Percentiles rank a stretch among this genome's conserved stretches.
Evolutionary conservation across 1,284 basidiomycete genomes (phyloP).

Genomic region (Phaffia rhodozyma): DNA sequence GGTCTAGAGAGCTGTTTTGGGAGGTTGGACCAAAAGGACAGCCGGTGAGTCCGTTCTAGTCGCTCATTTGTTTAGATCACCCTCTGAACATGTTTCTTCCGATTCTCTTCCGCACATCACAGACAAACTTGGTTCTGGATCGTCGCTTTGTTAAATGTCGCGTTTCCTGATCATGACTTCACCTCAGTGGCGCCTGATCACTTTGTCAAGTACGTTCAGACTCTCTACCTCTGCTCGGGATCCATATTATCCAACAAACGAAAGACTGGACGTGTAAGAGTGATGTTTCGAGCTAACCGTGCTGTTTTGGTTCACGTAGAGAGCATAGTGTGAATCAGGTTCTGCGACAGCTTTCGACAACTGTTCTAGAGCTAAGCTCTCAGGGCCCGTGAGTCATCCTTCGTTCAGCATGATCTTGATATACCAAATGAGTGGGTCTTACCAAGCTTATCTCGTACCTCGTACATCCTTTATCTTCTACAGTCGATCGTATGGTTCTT

Average conservation of each 20-base stretch:
- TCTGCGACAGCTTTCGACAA: slow-evolving; percentile 66
- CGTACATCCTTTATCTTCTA: not conserved
- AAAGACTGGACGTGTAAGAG: too few species aligned
- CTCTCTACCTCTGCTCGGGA: too few species aligned
- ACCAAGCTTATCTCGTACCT: not conserved
- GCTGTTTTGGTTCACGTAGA: slow-evolving; percentile 41
- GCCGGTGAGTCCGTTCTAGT: slow-evolving; percentile 26
- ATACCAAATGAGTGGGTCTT: slow-evolving; percentile 45
- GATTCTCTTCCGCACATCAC: not conserved
- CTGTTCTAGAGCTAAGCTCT: slow-evolving; percentile 49
- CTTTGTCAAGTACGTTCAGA: slow-evolving; percentile 44
- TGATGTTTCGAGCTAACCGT: too few species aligned
- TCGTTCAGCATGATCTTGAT: slow-evolving; percentile 50
- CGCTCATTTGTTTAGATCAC: not conserved
- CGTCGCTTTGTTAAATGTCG: slow-evolving; percentile 91
- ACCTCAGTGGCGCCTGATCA: slow-evolving; percentile 81
- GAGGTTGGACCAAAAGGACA: slow-evolving; percentile 34
- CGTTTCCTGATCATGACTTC: slow-evolving; percentile 97
- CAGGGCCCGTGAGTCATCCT: slow-evolving; percentile 29
- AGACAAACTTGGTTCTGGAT: slow-evolving; percentile 49
- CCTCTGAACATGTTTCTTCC: not conserved
- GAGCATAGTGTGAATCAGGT: slow-evolving; percentile 58
- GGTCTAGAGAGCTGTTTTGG: slow-evolving; percentile 35
- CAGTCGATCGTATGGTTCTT: slow-evolving; percentile 24
- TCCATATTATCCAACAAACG: too few species aligned